Base-by-base conservation (phyloP, 768 basidiomycete species). In the Naganishia kalamii region DNA sequence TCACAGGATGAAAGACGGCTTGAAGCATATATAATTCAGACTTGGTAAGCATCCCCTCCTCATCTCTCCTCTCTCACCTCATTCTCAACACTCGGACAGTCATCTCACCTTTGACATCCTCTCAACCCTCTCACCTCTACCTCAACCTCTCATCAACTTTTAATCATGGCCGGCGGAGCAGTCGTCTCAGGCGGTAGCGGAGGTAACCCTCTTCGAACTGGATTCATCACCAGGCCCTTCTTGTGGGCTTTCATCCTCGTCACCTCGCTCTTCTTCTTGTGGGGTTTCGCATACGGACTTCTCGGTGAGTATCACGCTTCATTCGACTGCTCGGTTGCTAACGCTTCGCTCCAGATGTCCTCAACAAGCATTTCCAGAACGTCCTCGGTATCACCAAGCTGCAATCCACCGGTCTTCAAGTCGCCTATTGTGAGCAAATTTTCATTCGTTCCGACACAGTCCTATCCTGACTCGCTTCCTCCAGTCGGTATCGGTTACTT, bases 321-420 rank as follows among this genome's bases (percentile, higher is more conserved):
- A 65, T 25, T 29, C 54, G 29, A 35, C 15, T 35, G 44, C 50
- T 47, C 27, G 27, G 3, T 44, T 3, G 37, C 41, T 30, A 17
- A 46, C 47, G n/a, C 17, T 32, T 17, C 17, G 48, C 6, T 15
- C 43, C 33, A 57, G 68, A 73, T 66, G 69, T 69, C 60, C 63
- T 75, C 52, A 77, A 73, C 75, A 84, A 86, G 50, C 87, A 89
- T 78, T 89, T 89, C 78, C 87, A 88, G 79, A 75, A 76, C 2
- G 83, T 87, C 41, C 87, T 89, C 72, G 80, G 81, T 12, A 87
- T 90, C 73, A 78, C 80, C 41, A 87, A 86, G 74, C 80, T 86
- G 29, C 84, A 88, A 77, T 88, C 87, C 61, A 87, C 88, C 6
- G 81, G 88, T 68, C 81, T 90, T 63, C 88, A 89, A 69, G 80